phyloP scores from a whole-genome alignment of 202 grass and related monocot species.

The Setaria viridis region DNA sequence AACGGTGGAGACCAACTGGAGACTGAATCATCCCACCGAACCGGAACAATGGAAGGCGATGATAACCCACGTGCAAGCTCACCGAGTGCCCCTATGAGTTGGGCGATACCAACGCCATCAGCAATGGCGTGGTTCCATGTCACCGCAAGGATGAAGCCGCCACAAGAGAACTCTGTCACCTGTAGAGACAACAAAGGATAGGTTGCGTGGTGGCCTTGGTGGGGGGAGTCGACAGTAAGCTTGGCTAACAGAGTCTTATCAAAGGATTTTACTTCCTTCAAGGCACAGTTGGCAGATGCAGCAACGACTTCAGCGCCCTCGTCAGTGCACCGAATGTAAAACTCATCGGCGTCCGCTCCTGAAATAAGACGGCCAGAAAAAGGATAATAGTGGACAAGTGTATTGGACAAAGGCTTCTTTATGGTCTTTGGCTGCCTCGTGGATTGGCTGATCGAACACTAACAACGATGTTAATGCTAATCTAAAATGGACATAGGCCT shows the following conservation, averaged over 20 bases:
- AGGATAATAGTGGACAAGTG: neutral
- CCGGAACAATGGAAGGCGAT: neutral
- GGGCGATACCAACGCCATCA: neutral
- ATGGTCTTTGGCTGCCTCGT: neutral
- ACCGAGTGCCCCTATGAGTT: neutral
- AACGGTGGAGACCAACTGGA: neutral
- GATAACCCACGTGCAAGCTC: neutral
- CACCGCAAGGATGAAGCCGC: neutral
- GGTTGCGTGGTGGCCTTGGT: neutral
- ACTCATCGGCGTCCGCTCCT: neutral
- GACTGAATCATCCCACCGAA: neutral
- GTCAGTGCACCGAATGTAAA: neutral
- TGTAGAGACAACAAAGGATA: neutral
- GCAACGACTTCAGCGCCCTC: neutral
- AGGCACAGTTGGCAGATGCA: neutral
- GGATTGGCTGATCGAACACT: neutral
- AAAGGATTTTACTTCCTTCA: neutral
- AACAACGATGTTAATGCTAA: neutral
- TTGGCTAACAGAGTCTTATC: neutral
- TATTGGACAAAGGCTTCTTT: neutral
- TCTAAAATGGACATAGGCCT: no score
- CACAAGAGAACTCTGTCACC: neutral
- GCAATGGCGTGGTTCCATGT: conserved; percentile 12
- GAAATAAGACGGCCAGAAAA: neutral
- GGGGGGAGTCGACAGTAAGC: neutral